Base-by-base conservation (phyloP, 768 basidiomycete species). In the Suillus occidentalis region DNA sequence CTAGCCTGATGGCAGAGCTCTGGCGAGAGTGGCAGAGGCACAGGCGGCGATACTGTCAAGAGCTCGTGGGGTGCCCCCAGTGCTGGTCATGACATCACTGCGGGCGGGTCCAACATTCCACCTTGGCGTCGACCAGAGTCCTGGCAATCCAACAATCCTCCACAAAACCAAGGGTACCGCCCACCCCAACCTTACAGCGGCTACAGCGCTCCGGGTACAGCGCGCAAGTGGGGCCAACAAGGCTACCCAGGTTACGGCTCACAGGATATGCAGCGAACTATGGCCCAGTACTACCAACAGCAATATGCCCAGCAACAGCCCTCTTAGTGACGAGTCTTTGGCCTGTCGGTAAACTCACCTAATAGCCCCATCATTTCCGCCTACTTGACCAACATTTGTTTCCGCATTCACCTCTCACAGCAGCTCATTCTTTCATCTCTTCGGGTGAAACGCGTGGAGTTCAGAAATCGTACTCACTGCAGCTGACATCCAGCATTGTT, bases 1-100 rank as follows among this genome's bases (percentile, higher is more conserved):
- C 95, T 47, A 95, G 87, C 71, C 80, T 99, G 68, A 97, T 99
- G 97, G 95, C 94, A 59, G 97, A 99, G 81, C 86, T 99, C n/a
- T 43, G 97, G 97, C 61, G 97, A 99, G 80, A 85, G 85, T 40
- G 85, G 81, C 57, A 83, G 81, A 65, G 84, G 87, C 57, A 79
- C 81, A 60, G 80, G 81, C 43, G 82, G 80, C 61, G 90, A 89
- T 72, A 76, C 81, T 50, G 78, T 77, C 66, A 86, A 84, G 71
- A 80, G 83, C 39, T 74, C 83, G 18, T 89, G 90, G 78, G 85
- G 89, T 68, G 89, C 88, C 67, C 86, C 88, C 36, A 85, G 85
- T 71, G 89, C 88, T 69, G 82, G 81, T 63, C 80, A 84, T 62
- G 83, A 84, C 61, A 82, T 85, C 64, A 81, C 84, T 9, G 80